These are phyloP conservation scores for Sugiyamaella qingdaonensis DNA, from an alignment of 805 yeast species.

Conservation along the genomic window DNA sequence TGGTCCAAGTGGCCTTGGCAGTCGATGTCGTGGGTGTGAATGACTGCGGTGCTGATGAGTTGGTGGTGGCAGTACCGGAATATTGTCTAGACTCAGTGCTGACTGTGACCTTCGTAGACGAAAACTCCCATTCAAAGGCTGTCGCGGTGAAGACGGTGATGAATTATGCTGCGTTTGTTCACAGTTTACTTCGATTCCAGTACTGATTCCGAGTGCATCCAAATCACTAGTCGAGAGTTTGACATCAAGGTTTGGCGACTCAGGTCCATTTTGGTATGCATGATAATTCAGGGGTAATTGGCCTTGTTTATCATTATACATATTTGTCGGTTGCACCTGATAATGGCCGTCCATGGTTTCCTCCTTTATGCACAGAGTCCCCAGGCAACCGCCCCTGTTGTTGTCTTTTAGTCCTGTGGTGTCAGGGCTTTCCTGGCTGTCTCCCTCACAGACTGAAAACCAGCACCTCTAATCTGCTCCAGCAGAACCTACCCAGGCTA, in stretches of 20 bases:
- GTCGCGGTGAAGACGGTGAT: too few species aligned
- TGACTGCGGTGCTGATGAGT: neutral
- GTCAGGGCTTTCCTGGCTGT: too few species aligned
- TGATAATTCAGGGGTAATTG: neutral
- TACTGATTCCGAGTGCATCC: neutral
- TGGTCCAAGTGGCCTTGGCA: too few species aligned
- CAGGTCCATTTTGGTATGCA: neutral
- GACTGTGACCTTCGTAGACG: neutral
- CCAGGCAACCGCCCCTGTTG: neutral
- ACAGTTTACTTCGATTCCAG: neutral
- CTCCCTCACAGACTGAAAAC: too few species aligned
- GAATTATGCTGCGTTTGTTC: neutral
- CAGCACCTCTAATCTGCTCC: too few species aligned
- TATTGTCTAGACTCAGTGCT: neutral
- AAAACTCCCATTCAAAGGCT: neutral
- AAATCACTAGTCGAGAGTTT: neutral
- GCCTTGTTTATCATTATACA: neutral
- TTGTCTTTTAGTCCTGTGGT: too few species aligned
- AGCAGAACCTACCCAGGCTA: too few species aligned
- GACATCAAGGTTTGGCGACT: neutral
- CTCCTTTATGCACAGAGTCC: neutral
- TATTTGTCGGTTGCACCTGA: neutral
- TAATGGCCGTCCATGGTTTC: neutral
- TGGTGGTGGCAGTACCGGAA: slow-evolving; percentile 3
- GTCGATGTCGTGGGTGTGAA: neutral